Base-by-base conservation (phyloP, 805 yeast species). In the Priceomyces haplophilus region DNA sequence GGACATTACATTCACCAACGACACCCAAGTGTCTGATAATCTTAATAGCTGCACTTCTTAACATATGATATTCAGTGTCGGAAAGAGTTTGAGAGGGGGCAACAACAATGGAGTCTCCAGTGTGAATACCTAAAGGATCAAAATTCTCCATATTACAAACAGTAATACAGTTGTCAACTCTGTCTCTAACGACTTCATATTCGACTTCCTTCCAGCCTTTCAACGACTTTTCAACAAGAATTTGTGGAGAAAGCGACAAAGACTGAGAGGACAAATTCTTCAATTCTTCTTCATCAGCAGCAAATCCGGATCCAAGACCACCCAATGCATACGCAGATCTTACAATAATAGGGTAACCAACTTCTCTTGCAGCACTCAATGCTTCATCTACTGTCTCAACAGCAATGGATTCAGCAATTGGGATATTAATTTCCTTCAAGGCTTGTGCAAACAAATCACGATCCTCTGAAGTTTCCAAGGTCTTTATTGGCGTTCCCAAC, bases 171-270 rank as follows among this genome's bases (percentile, higher is more conserved):
- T 91, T 91, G 53, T 85, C 97, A 43, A 85, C 93, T 51, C 93
- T 79, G 73, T 91, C 99, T 63, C 99, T 85, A 44, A 91, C 98
- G 51, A 91, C 99, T 74, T 91, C 99, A 66, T 91, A 91, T 71
- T 91, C 99, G 49, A 91, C 95, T 70, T 91, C 99, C 67, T 91
- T 91, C 99, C 99, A 91, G 51, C 99, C 99, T 75, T 90, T 91
- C 71, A 91, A 75, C 4, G 98, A 91, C 75, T 86, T 90, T 71
- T 91, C 99, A 49, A 91, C 98, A 55, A 91, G 73, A 53, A 91
- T 89, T 75, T 91, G 99, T 40, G 97, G 97, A 16, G 98, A 81
- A 49, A 90, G 71, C 20, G 96, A 82, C 49, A 91, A 75, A 1
- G 97, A 87, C 67, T 88, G 95, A 23, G 96, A 79, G 36, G 96